Evolutionary conservation across 2,329 filamentous ascomycete genomes (phyloP).

Genomic region (Pseudodiploospora longispora): DNA sequence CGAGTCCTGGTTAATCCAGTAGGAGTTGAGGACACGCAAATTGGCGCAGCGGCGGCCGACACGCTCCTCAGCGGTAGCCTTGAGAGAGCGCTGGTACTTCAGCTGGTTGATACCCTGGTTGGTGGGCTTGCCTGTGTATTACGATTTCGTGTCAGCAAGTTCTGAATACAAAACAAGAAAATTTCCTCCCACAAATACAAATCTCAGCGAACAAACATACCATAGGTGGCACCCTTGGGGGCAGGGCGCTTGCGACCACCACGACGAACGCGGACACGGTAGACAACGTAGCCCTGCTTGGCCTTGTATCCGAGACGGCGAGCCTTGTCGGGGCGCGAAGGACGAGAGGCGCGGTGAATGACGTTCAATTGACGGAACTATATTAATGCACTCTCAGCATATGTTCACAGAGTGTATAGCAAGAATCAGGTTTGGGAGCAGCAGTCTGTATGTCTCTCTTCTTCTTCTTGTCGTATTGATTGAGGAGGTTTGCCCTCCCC

Average conservation of each 20-base stretch:
- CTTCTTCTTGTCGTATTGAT: neutral
- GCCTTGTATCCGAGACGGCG: constrained; percentile 99
- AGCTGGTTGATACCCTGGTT: constrained; percentile 99
- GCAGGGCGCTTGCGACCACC: constrained; percentile 97
- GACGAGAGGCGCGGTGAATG: constrained; percentile 97
- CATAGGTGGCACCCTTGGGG: constrained; percentile 97
- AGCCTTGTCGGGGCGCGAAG: constrained; percentile 98
- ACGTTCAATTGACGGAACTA: constrained; percentile 99
- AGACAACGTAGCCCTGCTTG: constrained; percentile 99
- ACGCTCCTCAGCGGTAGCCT: constrained; percentile 98
- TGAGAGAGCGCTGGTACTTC: constrained; percentile 99
- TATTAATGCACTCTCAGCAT: constrained; percentile 99
- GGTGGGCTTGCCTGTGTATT: constrained; percentile 86
- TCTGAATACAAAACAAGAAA: neutral
- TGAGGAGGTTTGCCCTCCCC: too few species aligned
- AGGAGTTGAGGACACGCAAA: constrained; percentile 98
- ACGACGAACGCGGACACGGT: constrained; percentile 95
- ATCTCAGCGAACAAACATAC: constrained; percentile 44
- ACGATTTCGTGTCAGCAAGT: constrained; percentile 8
- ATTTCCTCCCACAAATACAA: neutral
- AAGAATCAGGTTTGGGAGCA: constrained; percentile 28
- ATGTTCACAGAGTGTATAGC: constrained; percentile 99
- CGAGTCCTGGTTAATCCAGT: constrained; percentile 99
- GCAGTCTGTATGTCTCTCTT: neutral
- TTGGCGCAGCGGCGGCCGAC: constrained; percentile 98